phyloP scores from a whole-genome alignment of 257 asterid genomes.

The Agastache rugosa region DNA sequence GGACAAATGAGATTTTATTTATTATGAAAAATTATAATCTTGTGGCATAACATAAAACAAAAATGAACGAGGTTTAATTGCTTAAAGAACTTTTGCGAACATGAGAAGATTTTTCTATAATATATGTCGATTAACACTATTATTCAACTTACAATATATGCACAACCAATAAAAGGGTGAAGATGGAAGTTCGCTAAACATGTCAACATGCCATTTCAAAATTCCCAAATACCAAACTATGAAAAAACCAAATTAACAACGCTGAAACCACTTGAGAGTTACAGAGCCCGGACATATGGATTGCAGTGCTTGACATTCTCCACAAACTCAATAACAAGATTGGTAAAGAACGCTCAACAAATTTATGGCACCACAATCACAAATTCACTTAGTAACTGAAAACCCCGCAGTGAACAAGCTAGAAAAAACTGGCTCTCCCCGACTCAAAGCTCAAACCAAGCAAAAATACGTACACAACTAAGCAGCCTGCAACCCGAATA shows the following conservation, averaged over 20 bases:
- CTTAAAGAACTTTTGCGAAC: too few species aligned
- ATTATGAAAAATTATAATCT: too few species aligned
- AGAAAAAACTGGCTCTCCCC: not conserved
- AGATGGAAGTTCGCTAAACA: too few species aligned
- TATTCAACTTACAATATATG: too few species aligned
- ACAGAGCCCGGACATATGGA: not conserved
- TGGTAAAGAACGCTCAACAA: constrained; percentile 1
- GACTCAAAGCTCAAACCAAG: constrained; percentile 4
- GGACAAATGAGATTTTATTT: too few species aligned
- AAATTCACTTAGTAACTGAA: constrained; percentile 17
- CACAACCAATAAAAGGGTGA: too few species aligned
- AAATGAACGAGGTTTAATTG: too few species aligned
- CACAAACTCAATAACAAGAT: constrained; percentile 15
- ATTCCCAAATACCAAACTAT: not conserved
- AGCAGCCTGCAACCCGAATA: too few species aligned
- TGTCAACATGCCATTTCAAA: constrained; percentile 5
- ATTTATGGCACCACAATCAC: not conserved
- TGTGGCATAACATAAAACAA: too few species aligned
- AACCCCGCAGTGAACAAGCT: not conserved
- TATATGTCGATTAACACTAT: too few species aligned
- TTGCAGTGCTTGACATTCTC: not conserved
- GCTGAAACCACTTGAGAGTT: not conserved
- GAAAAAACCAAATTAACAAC: not conserved
- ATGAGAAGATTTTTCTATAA: too few species aligned
- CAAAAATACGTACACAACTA: not conserved